Conservation (phyloP, 305 asterid species). For the Petunia hybrid region DNA sequence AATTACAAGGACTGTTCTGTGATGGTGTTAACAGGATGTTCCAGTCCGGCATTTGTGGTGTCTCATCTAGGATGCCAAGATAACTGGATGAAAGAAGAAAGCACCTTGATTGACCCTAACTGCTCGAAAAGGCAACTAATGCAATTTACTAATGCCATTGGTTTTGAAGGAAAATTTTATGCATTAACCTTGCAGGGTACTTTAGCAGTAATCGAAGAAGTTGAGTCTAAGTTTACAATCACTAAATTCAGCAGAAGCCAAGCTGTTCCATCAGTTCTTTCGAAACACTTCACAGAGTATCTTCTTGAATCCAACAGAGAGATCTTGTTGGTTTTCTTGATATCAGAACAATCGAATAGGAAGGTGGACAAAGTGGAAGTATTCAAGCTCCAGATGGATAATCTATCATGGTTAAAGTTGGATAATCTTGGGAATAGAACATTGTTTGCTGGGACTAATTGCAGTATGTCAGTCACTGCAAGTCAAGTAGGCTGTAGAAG, state of each 20-base stretch:
- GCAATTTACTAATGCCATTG: slow-evolving; percentile 38
- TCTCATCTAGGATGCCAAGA: background rate
- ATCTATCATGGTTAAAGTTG: slow-evolving; percentile 42
- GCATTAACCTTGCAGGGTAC: slow-evolving; percentile 59
- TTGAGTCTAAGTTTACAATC: slow-evolving; percentile 39
- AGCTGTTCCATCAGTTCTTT: slow-evolving; percentile 43
- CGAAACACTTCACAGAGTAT: slow-evolving; percentile 49
- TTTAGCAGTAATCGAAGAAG: slow-evolving; percentile 48
- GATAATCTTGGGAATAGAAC: slow-evolving; percentile 47
- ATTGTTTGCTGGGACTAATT: slow-evolving; percentile 47
- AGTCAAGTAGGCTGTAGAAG: slow-evolving; percentile 46
- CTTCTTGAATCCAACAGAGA: slow-evolving; percentile 49
- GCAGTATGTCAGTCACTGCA: slow-evolving; percentile 44
- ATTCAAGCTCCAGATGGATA: slow-evolving; percentile 39
- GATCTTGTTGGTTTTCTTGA: slow-evolving; percentile 48
- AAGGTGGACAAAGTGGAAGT: slow-evolving; percentile 53
- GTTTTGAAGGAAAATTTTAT: slow-evolving; percentile 51
- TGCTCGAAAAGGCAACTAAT: background rate
- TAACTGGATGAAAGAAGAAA: slow-evolving; percentile 15
- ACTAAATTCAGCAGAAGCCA: slow-evolving; percentile 41
- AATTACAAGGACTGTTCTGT: background rate
- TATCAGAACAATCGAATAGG: slow-evolving; percentile 41
- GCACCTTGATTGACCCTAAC: background rate
- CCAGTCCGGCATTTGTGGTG: slow-evolving; percentile 31
- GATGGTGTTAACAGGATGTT: slow-evolving; percentile 36